A percentile compares a stretch with the other conserved stretches of the same genome.
These are phyloP conservation scores for Citrus cavaleriei DNA, from an alignment of 345 rosid species.

Conservation along the genomic window DNA sequence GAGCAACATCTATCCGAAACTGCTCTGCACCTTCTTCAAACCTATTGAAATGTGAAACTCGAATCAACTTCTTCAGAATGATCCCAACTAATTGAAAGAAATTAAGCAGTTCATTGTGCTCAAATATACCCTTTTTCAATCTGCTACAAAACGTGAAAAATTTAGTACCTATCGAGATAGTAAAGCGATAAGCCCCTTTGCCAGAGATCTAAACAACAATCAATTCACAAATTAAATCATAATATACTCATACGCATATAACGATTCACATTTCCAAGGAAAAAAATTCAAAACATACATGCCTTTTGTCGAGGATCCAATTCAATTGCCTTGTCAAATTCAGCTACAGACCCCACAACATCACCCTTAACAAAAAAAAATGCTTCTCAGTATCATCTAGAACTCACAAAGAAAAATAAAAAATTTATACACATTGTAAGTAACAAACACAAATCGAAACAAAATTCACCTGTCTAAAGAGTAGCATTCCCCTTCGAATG, in stretches of 20 bases:
- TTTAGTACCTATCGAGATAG: constrained; percentile 45
- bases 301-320: constrained; percentile 80
- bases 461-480: constrained; percentile 62
- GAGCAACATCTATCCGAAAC: constrained; percentile 86
- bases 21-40: constrained; percentile 90
- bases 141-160: not conserved
- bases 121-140: not conserved
- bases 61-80: constrained; percentile 7
- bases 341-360: constrained; percentile 62
- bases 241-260: not conserved
- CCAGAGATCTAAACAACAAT: constrained; percentile 43
- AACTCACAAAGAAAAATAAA: not conserved
- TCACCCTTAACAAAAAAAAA: constrained; percentile 56
- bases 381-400: constrained; percentile 2
- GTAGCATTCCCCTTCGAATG: constrained; percentile 68
- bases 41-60: constrained; percentile 30
- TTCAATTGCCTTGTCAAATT: constrained; percentile 76
- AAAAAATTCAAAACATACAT: constrained; percentile 42
- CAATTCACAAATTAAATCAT: constrained; percentile 1
- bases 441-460: not conserved
- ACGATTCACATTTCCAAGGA: not conserved
- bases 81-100: not conserved
- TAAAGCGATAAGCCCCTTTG: constrained; percentile 60
- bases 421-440: not conserved
- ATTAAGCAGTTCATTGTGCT: not conserved